These are phyloP conservation scores for Jatropha curcas DNA, from an alignment of 345 rosid species.

Conservation along the genomic window DNA sequence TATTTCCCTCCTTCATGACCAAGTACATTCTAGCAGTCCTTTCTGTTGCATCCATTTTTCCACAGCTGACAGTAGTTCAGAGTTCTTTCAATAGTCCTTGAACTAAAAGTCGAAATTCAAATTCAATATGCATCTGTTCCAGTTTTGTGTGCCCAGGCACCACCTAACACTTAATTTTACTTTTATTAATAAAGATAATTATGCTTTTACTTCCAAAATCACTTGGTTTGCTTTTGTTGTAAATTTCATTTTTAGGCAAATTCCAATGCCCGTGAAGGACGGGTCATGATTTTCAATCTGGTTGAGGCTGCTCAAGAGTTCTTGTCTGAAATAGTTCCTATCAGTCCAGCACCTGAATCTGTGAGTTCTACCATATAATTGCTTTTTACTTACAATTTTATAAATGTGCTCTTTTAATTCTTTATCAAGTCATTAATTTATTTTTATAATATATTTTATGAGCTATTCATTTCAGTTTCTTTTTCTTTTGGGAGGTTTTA, in stretches of 20 bases:
- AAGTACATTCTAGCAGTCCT: conserved; percentile 41
- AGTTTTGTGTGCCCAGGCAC: not conserved
- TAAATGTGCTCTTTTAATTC: not conserved
- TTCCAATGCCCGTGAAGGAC: conserved; percentile 84
- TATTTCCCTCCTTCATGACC: conserved; percentile 78
- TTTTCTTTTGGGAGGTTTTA: not conserved
- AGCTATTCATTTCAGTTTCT: not conserved
- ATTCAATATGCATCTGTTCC: not conserved
- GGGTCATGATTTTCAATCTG: conserved; percentile 93
- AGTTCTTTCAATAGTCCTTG: not conserved
- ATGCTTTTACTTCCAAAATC: conserved; percentile 4
- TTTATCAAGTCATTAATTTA: conserved; percentile 5
- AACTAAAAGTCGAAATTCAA: conserved; percentile 9
- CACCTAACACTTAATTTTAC: conserved; percentile 5
- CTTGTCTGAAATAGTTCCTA: conserved; percentile 74
- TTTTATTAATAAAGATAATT: not conserved
- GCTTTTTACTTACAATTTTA: conserved; percentile 2
- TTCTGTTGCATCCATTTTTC: conserved; percentile 11
- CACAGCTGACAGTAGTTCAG: not conserved
- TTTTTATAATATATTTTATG: not conserved
- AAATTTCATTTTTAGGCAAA: conserved; percentile 57
- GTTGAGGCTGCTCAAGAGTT: conserved; percentile 99
- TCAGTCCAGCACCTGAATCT: conserved; percentile 43
- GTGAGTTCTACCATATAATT: conserved; percentile 44
- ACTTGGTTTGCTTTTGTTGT: not conserved